Base-by-base conservation (phyloP, 352 stramenopile species). In the Phytophthora litchii region DNA sequence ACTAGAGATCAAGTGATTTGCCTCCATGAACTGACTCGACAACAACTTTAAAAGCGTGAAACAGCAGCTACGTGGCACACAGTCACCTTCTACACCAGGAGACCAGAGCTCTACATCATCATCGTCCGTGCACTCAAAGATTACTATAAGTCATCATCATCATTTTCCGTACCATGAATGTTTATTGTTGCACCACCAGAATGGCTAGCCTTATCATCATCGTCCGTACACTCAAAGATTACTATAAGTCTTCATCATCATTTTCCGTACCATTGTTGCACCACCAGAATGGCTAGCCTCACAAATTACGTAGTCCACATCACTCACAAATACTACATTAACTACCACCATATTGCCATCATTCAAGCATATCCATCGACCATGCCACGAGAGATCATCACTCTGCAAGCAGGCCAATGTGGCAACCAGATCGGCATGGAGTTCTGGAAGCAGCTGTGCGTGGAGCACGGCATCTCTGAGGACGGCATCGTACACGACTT, bases 391-490 rank as follows among this genome's bases (percentile, higher is more conserved):
- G 98, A 99, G 92, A 99, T 99, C 73, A 99, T 99, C 70, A 99
- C 97, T 41, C 77, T 99, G 27, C 97, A 99, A 80, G 94, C 98
- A 8, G 98, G 98, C 27, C 98, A 99, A 82, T 99, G 98, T 76
- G 98, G 98, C 62, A 99, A 99, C 78, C 97, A 99, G 84, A 98
- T 99, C 56, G 98, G 97, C 13, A 97, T 92, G 68, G 98, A 99
- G 83, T 99, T 99, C 80, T 99, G 98, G 98, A 99, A 98, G 72
- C 95, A 99, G 75, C 85, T 99, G 23, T 99, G 96, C 67, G 82
- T 94, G 11, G 98, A 99, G 80, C 98, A 99, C 76, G 98, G 98
- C 38, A 99, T 99, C 70, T 92, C 84, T 14, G 88, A 93, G 1
- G 97, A 99, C 69, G 97, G 97, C 17, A 97, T 98, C 29, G 86